phyloP scores from a whole-genome alignment of 345 rosid species.

The Eucalyptus erythrocorys region DNA sequence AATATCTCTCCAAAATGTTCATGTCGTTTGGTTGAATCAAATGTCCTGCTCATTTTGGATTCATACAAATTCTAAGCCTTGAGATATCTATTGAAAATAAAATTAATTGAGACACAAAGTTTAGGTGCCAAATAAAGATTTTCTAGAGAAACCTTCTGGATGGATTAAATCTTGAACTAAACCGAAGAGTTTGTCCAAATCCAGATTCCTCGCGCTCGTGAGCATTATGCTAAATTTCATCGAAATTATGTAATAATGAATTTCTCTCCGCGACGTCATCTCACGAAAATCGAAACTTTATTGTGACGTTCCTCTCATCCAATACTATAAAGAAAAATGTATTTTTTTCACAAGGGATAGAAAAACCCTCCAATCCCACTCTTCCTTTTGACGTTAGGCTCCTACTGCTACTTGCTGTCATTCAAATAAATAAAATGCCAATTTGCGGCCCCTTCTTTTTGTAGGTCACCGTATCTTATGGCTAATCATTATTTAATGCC shows the following conservation, averaged over 20 bases:
- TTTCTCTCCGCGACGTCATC: background rate
- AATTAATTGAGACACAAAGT: background rate
- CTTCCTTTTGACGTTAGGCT: background rate
- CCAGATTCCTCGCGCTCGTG: background rate
- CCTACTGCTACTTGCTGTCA: background rate
- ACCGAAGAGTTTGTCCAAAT: background rate
- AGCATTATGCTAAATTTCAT: background rate
- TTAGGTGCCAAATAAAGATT: background rate
- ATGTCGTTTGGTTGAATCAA: background rate
- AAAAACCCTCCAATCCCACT: background rate
- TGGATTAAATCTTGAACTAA: fast-evolving
- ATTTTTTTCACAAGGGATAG: background rate
- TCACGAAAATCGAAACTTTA: background rate
- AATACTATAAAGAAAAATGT: fast-evolving
- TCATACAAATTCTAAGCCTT: background rate
- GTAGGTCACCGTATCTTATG: background rate
- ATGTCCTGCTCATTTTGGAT: background rate
- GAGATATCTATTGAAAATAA: background rate
- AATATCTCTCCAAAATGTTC: background rate
- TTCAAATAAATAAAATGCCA: background rate
- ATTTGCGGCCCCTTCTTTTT: background rate
- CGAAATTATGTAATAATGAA: background rate
- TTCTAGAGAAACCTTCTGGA: background rate
- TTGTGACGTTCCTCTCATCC: background rate
- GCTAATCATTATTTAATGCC: background rate